phyloP scores from a whole-genome alignment of 2,329 filamentous ascomycete species.

The Chaetothyriales sp. region DNA sequence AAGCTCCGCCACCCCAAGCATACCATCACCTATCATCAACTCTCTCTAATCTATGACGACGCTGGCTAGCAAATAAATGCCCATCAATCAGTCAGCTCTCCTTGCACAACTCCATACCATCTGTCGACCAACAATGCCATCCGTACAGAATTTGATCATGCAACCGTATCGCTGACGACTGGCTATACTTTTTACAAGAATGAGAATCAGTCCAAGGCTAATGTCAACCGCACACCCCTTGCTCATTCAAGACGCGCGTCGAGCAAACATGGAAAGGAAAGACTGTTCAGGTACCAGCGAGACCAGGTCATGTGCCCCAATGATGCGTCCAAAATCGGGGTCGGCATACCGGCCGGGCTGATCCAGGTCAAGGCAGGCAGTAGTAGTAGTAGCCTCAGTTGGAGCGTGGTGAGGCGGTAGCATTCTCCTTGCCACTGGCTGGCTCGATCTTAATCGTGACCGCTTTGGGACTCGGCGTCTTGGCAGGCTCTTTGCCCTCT shows the following conservation, averaged over 20 bases:
- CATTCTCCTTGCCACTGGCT: conserved; percentile 27
- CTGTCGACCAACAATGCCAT: neutral
- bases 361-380: neutral
- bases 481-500: conserved; percentile 22
- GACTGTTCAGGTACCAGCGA: neutral
- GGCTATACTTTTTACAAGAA: neutral
- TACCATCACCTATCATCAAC: neutral
- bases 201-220: neutral
- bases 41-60: neutral
- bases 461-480: conserved; percentile 30
- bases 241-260: neutral
- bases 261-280: neutral
- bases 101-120: neutral
- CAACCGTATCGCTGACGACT: neutral
- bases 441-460: conserved; percentile 25
- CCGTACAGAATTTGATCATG: neutral
- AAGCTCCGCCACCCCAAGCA: neutral
- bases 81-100: neutral
- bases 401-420: neutral
- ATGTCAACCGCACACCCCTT: neutral
- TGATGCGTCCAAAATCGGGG: neutral
- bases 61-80: neutral
- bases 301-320: neutral
- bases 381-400: too few species aligned
- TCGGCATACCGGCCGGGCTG: neutral